phyloP scores from a whole-genome alignment of 192 early-diverging fungal genomes.

The Mortierella claussenii region DNA sequence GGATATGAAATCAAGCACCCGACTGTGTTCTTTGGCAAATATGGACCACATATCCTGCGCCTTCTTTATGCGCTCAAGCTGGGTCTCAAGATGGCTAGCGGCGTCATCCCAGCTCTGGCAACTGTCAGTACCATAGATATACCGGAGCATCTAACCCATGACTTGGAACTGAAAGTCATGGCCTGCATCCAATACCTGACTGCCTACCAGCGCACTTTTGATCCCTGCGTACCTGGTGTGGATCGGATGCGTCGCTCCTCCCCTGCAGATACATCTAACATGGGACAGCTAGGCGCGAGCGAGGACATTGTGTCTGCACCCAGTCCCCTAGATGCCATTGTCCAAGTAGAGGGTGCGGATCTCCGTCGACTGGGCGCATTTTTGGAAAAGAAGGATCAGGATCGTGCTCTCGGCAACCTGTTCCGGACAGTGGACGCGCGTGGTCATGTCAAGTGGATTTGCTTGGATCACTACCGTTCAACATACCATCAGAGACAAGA shows the following conservation, averaged over 20 bases:
- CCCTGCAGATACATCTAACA: neutral
- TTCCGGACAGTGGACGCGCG: conserved; percentile 35
- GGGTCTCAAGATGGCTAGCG: conserved; percentile 16
- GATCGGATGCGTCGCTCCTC: neutral
- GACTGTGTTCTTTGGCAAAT: conserved; percentile 44
- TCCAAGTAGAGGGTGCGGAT: conserved; percentile 40
- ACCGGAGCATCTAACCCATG: conserved; percentile 10
- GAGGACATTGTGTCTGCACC: neutral
- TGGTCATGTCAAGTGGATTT: conserved; percentile 51
- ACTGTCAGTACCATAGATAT: conserved; percentile 23
- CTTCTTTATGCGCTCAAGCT: conserved; percentile 26
- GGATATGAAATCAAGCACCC: conserved; percentile 47
- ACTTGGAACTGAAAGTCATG: conserved; percentile 14
- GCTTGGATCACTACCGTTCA: conserved; percentile 39
- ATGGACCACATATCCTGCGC: conserved; percentile 20
- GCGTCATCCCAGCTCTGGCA: conserved; percentile 20
- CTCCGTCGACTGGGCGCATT: conserved; percentile 26
- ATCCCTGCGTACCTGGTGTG: conserved; percentile 6
- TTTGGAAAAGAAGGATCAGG: conserved; percentile 32
- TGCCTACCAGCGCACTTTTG: conserved; percentile 11
- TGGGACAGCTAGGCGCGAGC: neutral
- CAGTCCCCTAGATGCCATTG: neutral
- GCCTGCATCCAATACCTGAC: conserved; percentile 19
- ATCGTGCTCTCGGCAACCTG: conserved; percentile 35
- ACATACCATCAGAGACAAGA: conserved; percentile 39